A percentile compares a stretch with the other conserved stretches of the same genome.
Evolutionary conservation across 2,329 filamentous ascomycete species (phyloP).

Genomic region (Alternaria sp.): DNA sequence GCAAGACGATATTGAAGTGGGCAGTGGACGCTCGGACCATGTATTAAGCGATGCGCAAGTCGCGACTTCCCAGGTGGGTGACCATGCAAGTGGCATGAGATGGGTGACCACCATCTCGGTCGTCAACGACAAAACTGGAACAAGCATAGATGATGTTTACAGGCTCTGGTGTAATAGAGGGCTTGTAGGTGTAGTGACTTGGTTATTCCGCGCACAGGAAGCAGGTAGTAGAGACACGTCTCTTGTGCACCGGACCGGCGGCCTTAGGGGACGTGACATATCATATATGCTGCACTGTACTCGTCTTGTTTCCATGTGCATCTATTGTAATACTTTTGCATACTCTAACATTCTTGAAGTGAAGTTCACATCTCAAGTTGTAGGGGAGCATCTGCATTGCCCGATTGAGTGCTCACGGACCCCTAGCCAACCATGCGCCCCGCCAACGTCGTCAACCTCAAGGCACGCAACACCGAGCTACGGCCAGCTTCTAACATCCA

Average conservation of each 20-base stretch:
- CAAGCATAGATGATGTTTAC: rapidly evolving
- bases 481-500: conserved; percentile 24
- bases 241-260: background rate
- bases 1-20: conserved; percentile 21
- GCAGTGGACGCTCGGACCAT: conserved; percentile 19
- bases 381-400: conserved; percentile 22
- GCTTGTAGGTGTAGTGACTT: background rate
- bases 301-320: background rate
- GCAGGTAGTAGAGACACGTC: background rate
- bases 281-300: background rate
- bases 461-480: conserved; percentile 24
- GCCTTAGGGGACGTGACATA: background rate
- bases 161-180: no score
- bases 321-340: background rate
- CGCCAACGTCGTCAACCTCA: conserved; percentile 43
- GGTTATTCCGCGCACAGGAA: background rate
- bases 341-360: background rate
- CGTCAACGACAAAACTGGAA: background rate
- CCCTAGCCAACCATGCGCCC: conserved; percentile 30
- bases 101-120: conserved; percentile 10
- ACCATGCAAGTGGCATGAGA: conserved; percentile 11
- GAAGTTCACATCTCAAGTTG: conserved; percentile 4
- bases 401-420: conserved; percentile 32
- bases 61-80: conserved; percentile 19
- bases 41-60: conserved; percentile 26